Evolutionary conservation across 257 asterid species (phyloP).

Genomic region (Solanum chilense): DNA sequence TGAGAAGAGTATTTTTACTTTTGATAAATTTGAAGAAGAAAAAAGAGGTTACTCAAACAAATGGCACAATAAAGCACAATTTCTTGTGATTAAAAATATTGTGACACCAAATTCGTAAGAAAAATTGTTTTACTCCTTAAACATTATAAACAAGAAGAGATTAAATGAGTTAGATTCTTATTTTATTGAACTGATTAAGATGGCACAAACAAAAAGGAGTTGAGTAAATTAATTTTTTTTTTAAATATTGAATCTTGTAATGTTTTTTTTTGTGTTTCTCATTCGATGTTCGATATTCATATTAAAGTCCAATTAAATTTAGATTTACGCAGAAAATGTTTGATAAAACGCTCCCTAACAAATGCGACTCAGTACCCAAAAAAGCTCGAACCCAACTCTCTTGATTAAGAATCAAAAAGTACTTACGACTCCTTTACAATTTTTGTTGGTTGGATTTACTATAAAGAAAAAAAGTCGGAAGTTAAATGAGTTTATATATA

Average conservation of each 20-base stretch:
- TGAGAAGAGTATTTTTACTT: neutral
- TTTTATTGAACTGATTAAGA: neutral
- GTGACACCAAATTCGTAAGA: neutral
- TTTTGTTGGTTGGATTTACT: neutral
- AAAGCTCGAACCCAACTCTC: no score
- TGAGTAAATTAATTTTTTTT: neutral
- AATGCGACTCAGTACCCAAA: no score
- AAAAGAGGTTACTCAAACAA: neutral
- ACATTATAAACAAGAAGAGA: neutral
- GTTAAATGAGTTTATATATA: no score
- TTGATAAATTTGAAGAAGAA: neutral
- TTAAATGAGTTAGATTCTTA: neutral
- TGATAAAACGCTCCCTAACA: no score
- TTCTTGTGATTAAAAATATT: neutral
- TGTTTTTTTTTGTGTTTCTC: no score
- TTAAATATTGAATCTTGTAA: neutral
- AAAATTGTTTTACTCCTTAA: neutral
- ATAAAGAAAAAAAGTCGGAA: neutral
- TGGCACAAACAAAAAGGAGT: neutral
- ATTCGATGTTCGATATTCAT: no score
- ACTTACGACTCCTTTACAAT: no score
- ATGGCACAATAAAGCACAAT: neutral
- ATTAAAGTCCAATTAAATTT: no score
- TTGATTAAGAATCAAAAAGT: no score
- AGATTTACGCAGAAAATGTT: fast-evolving